Evolutionary conservation across 192 early-diverging fungal genomes (phyloP).

Genomic region (Coemansia sp.): DNA sequence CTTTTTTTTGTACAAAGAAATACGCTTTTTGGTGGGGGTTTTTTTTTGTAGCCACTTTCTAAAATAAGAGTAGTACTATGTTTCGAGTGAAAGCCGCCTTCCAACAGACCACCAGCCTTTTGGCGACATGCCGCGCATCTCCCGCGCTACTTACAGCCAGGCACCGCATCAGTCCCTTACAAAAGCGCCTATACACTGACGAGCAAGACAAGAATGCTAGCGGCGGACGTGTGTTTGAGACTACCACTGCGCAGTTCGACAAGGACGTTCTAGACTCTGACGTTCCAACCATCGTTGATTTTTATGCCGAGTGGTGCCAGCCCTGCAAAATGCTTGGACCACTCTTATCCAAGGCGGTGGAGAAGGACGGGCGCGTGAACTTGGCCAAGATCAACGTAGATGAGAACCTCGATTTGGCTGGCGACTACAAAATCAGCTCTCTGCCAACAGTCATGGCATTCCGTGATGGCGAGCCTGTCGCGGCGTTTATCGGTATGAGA

Average conservation of each 20-base stretch:
- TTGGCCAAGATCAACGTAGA: constrained; percentile 84
- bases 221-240: constrained; percentile 50
- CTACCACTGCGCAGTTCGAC: constrained; percentile 64
- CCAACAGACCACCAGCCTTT: not conserved
- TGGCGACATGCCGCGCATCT: not conserved
- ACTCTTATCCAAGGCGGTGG: constrained; percentile 67
- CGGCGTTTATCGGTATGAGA: constrained; percentile 70
- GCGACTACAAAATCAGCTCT: constrained; percentile 69
- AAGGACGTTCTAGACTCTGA: constrained; percentile 62
- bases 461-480: constrained; percentile 64
- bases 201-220: not conserved
- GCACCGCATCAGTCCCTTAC: not conserved
- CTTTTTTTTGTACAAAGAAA: not conserved
- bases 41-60: not conserved
- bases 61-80: not conserved
- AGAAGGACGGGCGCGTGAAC: constrained; percentile 65
- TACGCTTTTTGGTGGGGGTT: not conserved
- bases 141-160: not conserved
- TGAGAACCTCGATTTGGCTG: constrained; percentile 62
- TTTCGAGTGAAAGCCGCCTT: constrained; percentile 3
- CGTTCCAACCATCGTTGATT: constrained; percentile 80
- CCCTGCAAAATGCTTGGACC: constrained; percentile 83
- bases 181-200: constrained; percentile 2
- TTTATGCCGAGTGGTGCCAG: constrained; percentile 78
- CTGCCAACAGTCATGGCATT: constrained; percentile 80